Evolutionary conservation across 257 asterid genomes (phyloP).

Genomic region (Asclepias syriaca): DNA sequence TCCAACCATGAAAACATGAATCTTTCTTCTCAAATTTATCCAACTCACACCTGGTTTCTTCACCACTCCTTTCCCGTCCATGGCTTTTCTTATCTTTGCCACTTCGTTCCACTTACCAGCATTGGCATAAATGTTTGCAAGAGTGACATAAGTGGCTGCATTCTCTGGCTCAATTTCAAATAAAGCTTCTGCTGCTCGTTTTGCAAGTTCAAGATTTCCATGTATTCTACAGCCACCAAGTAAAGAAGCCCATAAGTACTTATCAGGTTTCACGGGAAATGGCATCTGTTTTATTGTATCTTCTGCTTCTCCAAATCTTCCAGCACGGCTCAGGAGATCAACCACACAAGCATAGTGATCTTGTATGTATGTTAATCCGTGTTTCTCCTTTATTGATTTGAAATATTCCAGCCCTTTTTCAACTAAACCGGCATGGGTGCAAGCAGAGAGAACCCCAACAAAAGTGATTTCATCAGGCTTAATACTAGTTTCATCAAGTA

Average conservation of each 20-base stretch:
- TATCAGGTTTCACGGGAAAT: conserved; percentile 10
- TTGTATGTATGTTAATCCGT: neutral
- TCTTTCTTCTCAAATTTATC: conserved; percentile 5
- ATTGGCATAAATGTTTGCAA: conserved; percentile 15
- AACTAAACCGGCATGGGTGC: conserved; percentile 13
- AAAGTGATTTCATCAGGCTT: conserved; percentile 11
- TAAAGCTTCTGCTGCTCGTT: conserved; percentile 12
- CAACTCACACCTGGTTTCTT: conserved; percentile 17
- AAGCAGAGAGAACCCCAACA: conserved; percentile 9
- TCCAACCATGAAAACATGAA: conserved; percentile 11
- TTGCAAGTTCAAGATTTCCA: conserved; percentile 11
- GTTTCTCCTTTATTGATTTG: conserved; percentile 13
- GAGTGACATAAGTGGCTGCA: conserved; percentile 13
- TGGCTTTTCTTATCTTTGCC: conserved; percentile 4
- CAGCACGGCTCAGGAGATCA: conserved; percentile 16
- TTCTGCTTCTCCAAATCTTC: conserved; percentile 10
- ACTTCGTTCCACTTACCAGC: conserved; percentile 10
- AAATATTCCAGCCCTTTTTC: conserved; percentile 7
- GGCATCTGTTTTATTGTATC: conserved; percentile 6
- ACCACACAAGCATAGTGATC: conserved; percentile 10
- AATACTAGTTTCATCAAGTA: neutral
- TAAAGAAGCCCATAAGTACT: conserved; percentile 12
- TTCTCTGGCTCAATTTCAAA: conserved; percentile 11
- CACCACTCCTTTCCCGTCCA: conserved; percentile 9
- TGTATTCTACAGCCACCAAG: conserved; percentile 13